Conservation (phyloP, 768 basidiomycete species). For the Kwoniella mangroviensis region DNA sequence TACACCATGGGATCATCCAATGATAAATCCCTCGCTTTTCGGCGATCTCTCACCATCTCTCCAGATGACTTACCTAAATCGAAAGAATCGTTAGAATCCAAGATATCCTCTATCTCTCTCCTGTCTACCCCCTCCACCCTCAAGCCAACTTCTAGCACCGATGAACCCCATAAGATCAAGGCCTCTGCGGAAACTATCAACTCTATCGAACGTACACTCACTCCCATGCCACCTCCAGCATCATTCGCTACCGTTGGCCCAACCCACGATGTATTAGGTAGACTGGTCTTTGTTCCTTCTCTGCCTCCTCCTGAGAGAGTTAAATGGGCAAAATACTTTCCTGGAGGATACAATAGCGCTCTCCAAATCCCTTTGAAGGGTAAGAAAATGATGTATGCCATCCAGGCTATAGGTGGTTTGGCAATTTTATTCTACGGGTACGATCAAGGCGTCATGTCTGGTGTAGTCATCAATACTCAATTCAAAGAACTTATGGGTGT, state of each 20-base stretch:
- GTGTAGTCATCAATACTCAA: constrained; percentile 29
- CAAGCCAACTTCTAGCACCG: neutral
- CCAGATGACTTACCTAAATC: neutral
- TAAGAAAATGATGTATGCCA: constrained; percentile 21
- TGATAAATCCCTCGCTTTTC: constrained; percentile 1
- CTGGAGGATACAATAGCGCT: constrained; percentile 15
- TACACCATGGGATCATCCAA: neutral
- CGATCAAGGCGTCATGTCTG: constrained; percentile 28
- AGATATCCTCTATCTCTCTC: constrained; percentile 7
- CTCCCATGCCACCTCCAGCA: constrained; percentile 2
- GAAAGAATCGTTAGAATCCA: neutral
- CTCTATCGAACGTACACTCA: neutral
- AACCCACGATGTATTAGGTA: constrained; percentile 13
- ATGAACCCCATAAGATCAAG: neutral
- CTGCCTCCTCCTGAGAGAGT: constrained; percentile 8
- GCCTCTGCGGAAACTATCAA: neutral
- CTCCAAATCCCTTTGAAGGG: constrained; percentile 16
- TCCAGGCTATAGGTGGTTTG: constrained; percentile 33
- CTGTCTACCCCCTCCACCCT: neutral
- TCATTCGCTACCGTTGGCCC: constrained; percentile 14
- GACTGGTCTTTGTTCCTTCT: constrained; percentile 17
- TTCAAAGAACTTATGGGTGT: constrained; percentile 39
- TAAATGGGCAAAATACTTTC: constrained; percentile 17
- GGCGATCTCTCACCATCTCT: constrained; percentile 4
- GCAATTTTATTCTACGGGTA: constrained; percentile 41